A percentile compares a stretch with the other conserved stretches of the same genome.
These are phyloP conservation scores for Apiospora pterosperma DNA, from an alignment of 2,329 filamentous ascomycete genomes.

Conservation along the genomic window DNA sequence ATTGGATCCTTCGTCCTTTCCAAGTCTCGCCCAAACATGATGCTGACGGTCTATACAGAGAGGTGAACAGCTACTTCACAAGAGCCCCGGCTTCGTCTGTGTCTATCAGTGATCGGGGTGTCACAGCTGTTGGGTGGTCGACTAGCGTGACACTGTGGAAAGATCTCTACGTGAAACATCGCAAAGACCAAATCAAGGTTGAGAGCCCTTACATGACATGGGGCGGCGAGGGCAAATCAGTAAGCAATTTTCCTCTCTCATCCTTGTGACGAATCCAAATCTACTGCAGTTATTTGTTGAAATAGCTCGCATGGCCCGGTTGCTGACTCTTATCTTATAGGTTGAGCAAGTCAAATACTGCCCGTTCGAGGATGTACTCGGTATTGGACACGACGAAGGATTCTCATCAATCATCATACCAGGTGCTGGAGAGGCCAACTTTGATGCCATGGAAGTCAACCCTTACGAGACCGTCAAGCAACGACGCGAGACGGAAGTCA, in stretches of 20 bases:
- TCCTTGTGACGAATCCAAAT: not conserved
- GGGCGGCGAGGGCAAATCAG: conserved; percentile 76
- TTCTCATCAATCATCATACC: conserved; percentile 90
- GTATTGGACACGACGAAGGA: conserved; percentile 77
- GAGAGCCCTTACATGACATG: conserved; percentile 90
- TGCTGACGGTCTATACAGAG: conserved; percentile 29
- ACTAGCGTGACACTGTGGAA: conserved; percentile 90
- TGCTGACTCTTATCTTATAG: not conserved
- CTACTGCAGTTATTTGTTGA: not conserved
- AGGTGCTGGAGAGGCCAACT: conserved; percentile 95
- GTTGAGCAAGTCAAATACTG: conserved; percentile 88
- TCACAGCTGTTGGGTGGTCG: conserved; percentile 88
- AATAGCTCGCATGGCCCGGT: not conserved
- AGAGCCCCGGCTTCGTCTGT: conserved; percentile 78
- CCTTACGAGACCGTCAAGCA: conserved; percentile 93
- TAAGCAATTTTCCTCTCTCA: not conserved
- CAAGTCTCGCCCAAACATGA: not conserved
- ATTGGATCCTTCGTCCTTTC: not conserved
- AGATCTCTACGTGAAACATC: conserved; percentile 76
- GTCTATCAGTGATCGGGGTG: conserved; percentile 81
- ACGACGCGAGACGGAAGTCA: conserved; percentile 89
- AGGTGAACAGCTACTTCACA: conserved; percentile 86
- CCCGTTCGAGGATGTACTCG: conserved; percentile 90
- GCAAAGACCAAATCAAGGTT: conserved; percentile 70
- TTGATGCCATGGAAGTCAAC: conserved; percentile 88